Conservation (phyloP, 441 rosid species). For the Corymbia citriodora region DNA sequence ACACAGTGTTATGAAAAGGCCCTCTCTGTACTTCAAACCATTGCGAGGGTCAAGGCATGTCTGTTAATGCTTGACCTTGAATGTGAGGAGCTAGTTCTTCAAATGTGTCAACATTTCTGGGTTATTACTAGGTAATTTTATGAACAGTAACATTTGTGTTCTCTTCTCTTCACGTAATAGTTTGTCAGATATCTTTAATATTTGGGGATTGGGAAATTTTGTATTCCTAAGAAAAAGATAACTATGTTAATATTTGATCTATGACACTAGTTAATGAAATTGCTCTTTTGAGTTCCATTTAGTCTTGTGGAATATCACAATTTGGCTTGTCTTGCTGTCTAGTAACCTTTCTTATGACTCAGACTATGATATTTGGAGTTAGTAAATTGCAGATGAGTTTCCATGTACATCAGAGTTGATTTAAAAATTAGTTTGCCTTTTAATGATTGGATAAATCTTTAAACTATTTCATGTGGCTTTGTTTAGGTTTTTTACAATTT, state of each 20-base stretch:
- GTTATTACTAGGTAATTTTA: neutral
- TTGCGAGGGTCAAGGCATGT: neutral
- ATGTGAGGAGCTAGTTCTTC: neutral
- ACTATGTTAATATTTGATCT: neutral
- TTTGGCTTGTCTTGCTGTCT: neutral
- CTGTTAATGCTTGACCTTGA: neutral
- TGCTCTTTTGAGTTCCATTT: neutral
- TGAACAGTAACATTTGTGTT: neutral
- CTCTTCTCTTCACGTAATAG: accelerated
- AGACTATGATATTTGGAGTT: neutral
- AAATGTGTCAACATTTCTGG: neutral
- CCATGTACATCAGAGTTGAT: neutral
- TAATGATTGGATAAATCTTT: neutral
- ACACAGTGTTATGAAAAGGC: neutral
- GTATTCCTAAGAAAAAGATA: neutral
- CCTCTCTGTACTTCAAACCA: neutral
- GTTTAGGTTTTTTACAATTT: neutral
- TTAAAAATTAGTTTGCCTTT: neutral
- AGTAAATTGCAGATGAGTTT: neutral
- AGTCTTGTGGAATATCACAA: neutral
- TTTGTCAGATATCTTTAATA: neutral
- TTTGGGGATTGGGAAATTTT: neutral
- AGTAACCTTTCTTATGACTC: neutral
- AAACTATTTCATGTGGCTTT: neutral
- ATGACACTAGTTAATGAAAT: neutral